A percentile compares a stretch with the other conserved stretches of the same genome.
Evolutionary conservation across 495 filamentous ascomycete genomes (phyloP).

Genomic region (Penicillium longicatenatum): DNA sequence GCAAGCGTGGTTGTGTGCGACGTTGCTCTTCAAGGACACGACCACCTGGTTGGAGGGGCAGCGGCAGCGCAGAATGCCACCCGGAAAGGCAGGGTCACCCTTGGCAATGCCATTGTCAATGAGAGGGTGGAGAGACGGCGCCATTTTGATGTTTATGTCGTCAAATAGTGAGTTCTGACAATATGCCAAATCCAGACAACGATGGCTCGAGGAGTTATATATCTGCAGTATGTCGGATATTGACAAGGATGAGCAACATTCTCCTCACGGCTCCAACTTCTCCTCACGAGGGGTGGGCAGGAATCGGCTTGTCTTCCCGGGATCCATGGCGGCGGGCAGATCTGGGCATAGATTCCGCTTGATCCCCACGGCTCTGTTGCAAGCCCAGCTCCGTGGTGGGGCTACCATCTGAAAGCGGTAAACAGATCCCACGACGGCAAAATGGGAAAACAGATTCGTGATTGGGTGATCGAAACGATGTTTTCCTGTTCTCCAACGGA

Average conservation of each 20-base stretch:
- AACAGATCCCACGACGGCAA: neutral
- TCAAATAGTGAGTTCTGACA: neutral
- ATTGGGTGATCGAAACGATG: neutral
- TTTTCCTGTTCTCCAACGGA: conserved; percentile 7
- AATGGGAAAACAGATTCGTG: neutral
- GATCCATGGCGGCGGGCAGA: neutral
- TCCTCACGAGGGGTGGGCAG: conserved; percentile 10
- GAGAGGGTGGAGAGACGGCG: conserved; percentile 56
- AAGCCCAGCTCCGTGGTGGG: conserved; percentile 3
- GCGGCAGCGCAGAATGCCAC: conserved; percentile 57
- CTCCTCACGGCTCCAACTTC: conserved; percentile 6
- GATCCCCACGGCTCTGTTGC: neutral
- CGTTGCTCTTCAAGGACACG: conserved; percentile 51
- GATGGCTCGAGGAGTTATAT: neutral
- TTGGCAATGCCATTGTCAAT: conserved; percentile 56
- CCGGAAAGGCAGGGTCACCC: conserved; percentile 48
- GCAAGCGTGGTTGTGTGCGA: conserved; percentile 66
- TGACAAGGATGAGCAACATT: neutral
- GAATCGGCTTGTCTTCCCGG: neutral
- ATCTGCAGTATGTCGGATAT: neutral
- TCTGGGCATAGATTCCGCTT: neutral
- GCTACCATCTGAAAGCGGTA: neutral
- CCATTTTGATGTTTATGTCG: conserved; percentile 20
- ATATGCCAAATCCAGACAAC: conserved; percentile 3
- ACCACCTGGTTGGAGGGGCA: conserved; percentile 52